Base-by-base conservation (phyloP, 2,329 filamentous ascomycete genomes). In the Parastagonospora nodorum region DNA sequence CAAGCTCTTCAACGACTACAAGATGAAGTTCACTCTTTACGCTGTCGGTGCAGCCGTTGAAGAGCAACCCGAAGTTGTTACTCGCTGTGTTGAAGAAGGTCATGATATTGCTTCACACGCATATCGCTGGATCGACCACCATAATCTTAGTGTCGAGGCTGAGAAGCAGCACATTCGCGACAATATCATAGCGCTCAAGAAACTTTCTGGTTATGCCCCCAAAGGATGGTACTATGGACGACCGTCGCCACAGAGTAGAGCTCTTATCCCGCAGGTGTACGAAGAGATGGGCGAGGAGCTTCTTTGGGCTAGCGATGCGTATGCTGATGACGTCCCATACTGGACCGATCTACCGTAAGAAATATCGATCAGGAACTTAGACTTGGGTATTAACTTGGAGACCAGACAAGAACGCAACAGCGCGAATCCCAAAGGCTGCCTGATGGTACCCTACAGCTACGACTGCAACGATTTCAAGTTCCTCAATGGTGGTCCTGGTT, bases 381-480 rank as follows among this genome's bases (percentile, higher is more conserved):
- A 2, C 19, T 7, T 5, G 6, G 10, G 9, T 16, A 39, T 16
- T 39, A 11, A 39, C 12, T 12, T 12, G 15, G 8, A 24, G 8
- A 28, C 7, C 4, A 39, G 37, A 0, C 69, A 74, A 28, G 82
- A 84, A 66, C 69, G 74, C 6, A 66, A 74, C 8, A 68, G 66
- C 11, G 53, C 63, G 0, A 64, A 69, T 12, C 67, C 76, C 1
- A 77, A 81, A 53, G 80, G 81, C n/a, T 75, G 78, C 49, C 63
- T 83, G 3, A 82, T 82, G 77, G 70, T 83, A n/a, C 80, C 80
- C 1, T 82, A 82, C 64, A 74, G 69, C 36, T 82, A 82, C 61
- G 80, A 83, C 64, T 81, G 78, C 70, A 83, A 84, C 58, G 81
- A 82, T 58, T 80, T 77, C 67, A 82, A 77, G 50, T 77, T 76